Base-by-base conservation (phyloP, 495 filamentous ascomycete species). In the Patellaria atrata region DNA sequence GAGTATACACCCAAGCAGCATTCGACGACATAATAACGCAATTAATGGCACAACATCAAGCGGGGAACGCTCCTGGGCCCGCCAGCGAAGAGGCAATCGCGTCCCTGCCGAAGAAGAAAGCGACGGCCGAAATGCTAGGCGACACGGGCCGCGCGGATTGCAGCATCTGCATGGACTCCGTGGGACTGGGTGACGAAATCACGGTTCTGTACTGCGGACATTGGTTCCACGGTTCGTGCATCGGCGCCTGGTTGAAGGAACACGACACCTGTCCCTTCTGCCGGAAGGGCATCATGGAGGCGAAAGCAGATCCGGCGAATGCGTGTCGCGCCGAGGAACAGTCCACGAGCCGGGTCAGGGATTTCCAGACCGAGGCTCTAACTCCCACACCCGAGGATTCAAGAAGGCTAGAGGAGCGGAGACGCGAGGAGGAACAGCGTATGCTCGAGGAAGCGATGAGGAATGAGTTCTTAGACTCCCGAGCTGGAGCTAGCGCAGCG, bases 261-360 rank as follows among this genome's bases (percentile, higher is more conserved):
- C 83, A 92, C 50, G 79, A 92, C 41, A 92, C 84, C 1, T 94
- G 85, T 49, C 85, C 85, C 3, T 81, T 89, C 37, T 94, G 85
- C 52, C 68, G 85, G 23, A 70, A 75, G 45, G 64, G 80, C 22
- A 86, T 94, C 41, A 41, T 29, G 13, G 37, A 44, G 24, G n/a
- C n/a, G n/a, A n/a, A n/a, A n/a, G n/a, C n/a, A n/a, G n/a, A n/a
- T n/a, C n/a, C n/a, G n/a, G n/a, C n/a, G n/a, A n/a, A n/a, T n/a
- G n/a, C n/a, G n/a, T n/a, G n/a, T n/a, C n/a, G n/a, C n/a, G n/a
- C n/a, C n/a, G n/a, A n/a, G n/a, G n/a, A n/a, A n/a, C n/a, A n/a
- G n/a, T n/a, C n/a, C n/a, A n/a, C n/a, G n/a, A n/a, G n/a, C n/a
- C n/a, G n/a, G n/a, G n/a, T n/a, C n/a, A n/a, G n/a, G n/a, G n/a